A percentile compares a stretch with the other conserved stretches of the same genome.
Conservation (phyloP, 2,329 filamentous ascomycete genomes). For the Salinomyces thailandicus region DNA sequence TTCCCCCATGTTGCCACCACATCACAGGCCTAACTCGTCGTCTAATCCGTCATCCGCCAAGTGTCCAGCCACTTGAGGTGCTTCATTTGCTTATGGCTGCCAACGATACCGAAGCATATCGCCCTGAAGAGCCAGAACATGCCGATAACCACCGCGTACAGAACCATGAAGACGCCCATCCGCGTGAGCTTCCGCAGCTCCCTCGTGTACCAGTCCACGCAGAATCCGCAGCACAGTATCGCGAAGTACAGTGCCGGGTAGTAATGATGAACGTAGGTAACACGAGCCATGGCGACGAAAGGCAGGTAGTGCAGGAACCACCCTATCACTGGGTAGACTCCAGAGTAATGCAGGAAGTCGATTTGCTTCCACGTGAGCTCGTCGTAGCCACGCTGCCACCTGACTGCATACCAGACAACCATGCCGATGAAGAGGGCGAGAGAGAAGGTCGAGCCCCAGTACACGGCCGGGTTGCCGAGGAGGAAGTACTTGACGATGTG, state of each 20-base stretch:
- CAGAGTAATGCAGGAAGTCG: slow-evolving; percentile 89
- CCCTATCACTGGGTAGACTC: slow-evolving; percentile 79
- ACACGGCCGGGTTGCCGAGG: slow-evolving; percentile 88
- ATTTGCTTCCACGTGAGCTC: slow-evolving; percentile 73
- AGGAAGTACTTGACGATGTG: slow-evolving; percentile 96
- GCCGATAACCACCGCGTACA: slow-evolving; percentile 66
- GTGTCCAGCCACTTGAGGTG: slow-evolving; percentile 89
- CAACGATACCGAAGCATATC: slow-evolving; percentile 93
- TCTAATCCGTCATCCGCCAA: slow-evolving; percentile 67
- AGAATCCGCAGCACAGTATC: slow-evolving; percentile 80
- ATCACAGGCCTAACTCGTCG: background rate
- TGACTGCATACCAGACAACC: slow-evolving; percentile 72
- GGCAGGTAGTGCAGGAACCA: slow-evolving; percentile 96
- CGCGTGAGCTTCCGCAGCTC: slow-evolving; percentile 54
- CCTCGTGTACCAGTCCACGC: slow-evolving; percentile 70
- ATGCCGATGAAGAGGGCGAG: slow-evolving; percentile 63
- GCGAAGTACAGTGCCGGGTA: slow-evolving; percentile 97
- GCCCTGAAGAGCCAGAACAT: slow-evolving; percentile 86
- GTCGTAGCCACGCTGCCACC: slow-evolving; percentile 90
- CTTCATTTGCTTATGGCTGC: slow-evolving; percentile 68
- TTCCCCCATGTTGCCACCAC: background rate
- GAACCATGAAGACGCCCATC: slow-evolving; percentile 56
- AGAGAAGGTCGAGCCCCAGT: slow-evolving; percentile 82
- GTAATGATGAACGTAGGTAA: slow-evolving; percentile 98
- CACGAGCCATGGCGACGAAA: slow-evolving; percentile 94